Conservation (phyloP, 495 filamentous ascomycete species). For the Cercophora sp. region DNA sequence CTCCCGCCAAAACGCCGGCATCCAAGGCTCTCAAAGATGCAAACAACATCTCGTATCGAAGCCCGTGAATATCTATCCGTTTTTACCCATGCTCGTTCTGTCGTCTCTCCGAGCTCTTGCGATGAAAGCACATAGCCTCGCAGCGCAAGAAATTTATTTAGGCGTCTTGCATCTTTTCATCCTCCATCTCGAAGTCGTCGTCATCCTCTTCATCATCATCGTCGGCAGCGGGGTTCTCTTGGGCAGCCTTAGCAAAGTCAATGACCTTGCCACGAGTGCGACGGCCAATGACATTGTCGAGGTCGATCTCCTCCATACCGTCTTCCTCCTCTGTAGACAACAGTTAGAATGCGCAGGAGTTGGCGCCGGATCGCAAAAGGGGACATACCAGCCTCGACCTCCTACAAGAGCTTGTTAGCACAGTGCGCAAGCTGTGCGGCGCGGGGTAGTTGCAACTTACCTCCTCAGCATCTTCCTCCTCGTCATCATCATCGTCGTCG, state of each 20-base stretch:
- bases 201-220: constrained; percentile 81
- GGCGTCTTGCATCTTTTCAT: constrained; percentile 49
- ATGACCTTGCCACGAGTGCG: constrained; percentile 84
- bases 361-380: no score
- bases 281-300: constrained; percentile 82
- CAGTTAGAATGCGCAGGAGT: no score
- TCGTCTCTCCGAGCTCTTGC: constrained; percentile 1
- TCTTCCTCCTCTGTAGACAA: constrained; percentile 60
- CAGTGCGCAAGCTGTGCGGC: background rate
- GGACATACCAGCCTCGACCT: constrained; percentile 42
- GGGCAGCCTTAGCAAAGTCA: constrained; percentile 77
- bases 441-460: constrained; percentile 38
- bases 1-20: background rate
- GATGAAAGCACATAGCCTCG: background rate
- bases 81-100: constrained; percentile 1
- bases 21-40: background rate
- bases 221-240: constrained; percentile 61
- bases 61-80: background rate
- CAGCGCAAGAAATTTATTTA: no score
- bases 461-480: constrained; percentile 59
- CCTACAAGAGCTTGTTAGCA: no score
- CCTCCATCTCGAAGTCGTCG: constrained; percentile 48
- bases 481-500: constrained; percentile 60
- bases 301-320: constrained; percentile 85
- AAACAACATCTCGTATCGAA: constrained; percentile 3